Percentiles rank a stretch among this genome's conserved stretches.
Evolutionary conservation across 805 yeast genomes (phyloP).

Genomic region (Yarrowia sp.): DNA sequence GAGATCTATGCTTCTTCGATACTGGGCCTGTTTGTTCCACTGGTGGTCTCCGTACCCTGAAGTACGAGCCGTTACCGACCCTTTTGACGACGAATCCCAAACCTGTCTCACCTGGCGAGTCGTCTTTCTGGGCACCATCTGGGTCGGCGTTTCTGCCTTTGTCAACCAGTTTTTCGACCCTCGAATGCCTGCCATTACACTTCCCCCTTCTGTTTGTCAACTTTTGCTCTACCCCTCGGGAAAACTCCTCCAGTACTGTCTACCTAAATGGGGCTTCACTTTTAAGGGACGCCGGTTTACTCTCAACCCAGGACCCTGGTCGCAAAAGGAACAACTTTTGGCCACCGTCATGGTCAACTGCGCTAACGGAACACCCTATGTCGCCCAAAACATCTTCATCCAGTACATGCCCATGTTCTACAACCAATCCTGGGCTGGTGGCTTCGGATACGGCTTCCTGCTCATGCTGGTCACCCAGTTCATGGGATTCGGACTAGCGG

Average conservation of each 20-base stretch:
- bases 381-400: slow-evolving; percentile 3
- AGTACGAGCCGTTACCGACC: not conserved
- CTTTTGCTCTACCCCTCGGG: slow-evolving; percentile 2
- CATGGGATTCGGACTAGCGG: slow-evolving; percentile 6
- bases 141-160: not conserved
- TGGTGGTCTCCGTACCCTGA: slow-evolving; percentile 9
- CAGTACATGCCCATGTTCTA: slow-evolving; percentile 5
- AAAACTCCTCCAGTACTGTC: not conserved
- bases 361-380: slow-evolving; percentile 1
- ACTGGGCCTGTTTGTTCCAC: not conserved
- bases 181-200: not conserved
- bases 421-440: slow-evolving; percentile 6
- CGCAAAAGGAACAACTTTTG: not conserved
- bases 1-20: not conserved
- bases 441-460: slow-evolving; percentile 3
- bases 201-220: not conserved
- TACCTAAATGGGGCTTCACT: not conserved
- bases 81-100: not conserved
- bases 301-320: not conserved
- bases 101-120: slow-evolving; percentile 4
- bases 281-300: not conserved
- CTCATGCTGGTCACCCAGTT: slow-evolving; percentile 13
- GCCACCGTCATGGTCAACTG: slow-evolving; percentile 10
- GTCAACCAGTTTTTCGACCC: slow-evolving; percentile 22
- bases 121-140: not conserved